Base-by-base conservation (phyloP, 2,329 filamentous ascomycete genomes). In the Beauveria caledonica region DNA sequence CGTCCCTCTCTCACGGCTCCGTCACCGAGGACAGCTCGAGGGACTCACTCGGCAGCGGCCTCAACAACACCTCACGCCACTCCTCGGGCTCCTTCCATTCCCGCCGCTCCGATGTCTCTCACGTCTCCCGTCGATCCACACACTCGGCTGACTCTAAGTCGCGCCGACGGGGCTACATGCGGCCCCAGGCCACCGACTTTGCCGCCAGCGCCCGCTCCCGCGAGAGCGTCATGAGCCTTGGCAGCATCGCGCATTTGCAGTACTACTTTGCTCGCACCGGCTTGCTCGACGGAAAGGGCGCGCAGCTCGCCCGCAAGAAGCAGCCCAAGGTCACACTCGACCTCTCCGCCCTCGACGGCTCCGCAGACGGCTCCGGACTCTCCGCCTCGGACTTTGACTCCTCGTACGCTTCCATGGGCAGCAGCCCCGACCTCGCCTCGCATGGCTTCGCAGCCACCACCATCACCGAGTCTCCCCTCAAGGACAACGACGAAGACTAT, bases 261-360 rank as follows among this genome's bases (percentile, higher is more conserved):
- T 96, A 97, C 76, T 99, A 97, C 76, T 99, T 99, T 77, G 93
- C 94, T 40, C 83, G 94, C 62, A 99, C 94, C 0, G 94, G 94
- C 6, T 76, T 99, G 64, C 77, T 99, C 55, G 94, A 99, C 70
- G 92, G 93, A 60, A 97, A 97, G 72, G 93, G 92, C 40, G 94
- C 86, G 58, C 89, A 95, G 72, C 77, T 95, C 62, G 87, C 89
- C 23, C 88, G 88, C 68, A 88, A 87, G 71, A 86, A 83, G 69
- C 81, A 86, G 65, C 83, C 83, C 68, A 81, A 76, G 17, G 79
- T 77, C 17, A 83, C 82, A 1, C 72, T 87, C 48, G 84, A 87
- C 64, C 71, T 87, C 44, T 82, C 83, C 2, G 74, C 76, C 40
- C 70, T 86, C 49, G 81, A 75, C 25, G 65, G 68, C 25, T 63